These are phyloP conservation scores for Russula sp. DNA, from an alignment of 768 basidiomycete species.

Conservation along the genomic window DNA sequence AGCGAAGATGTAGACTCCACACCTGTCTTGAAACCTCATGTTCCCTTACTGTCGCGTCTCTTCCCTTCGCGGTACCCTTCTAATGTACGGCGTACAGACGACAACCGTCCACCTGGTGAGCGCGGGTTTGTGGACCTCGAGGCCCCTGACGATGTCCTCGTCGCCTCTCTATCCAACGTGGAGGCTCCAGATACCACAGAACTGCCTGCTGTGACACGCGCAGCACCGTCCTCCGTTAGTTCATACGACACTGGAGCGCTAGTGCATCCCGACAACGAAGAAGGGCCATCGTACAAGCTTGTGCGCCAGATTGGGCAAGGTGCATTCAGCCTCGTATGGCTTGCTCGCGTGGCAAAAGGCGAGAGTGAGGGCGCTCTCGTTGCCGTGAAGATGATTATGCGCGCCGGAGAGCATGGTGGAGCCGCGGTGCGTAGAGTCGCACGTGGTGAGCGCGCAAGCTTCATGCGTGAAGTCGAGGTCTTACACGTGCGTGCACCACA, in stretches of 20 bases:
- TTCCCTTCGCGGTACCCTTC: constrained; percentile 23
- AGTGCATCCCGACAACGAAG: constrained; percentile 13
- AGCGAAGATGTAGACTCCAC: constrained; percentile 7
- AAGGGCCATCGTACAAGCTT: constrained; percentile 37
- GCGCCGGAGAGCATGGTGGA: background rate
- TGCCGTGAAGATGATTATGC: constrained; percentile 27
- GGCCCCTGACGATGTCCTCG: constrained; percentile 9
- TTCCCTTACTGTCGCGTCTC: constrained; percentile 19
- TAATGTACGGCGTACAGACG: constrained; percentile 7
- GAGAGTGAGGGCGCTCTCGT: constrained; percentile 25
- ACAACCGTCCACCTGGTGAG: background rate
- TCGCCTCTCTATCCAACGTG: background rate
- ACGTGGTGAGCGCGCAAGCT: constrained; percentile 22
- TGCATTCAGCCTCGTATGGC: constrained; percentile 72
- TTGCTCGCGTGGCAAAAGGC: constrained; percentile 43
- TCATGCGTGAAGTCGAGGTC: constrained; percentile 22
- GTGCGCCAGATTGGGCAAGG: constrained; percentile 58
- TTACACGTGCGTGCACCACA: constrained; percentile 11
- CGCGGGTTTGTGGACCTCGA: constrained; percentile 20
- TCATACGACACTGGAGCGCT: constrained; percentile 5
- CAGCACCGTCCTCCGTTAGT: background rate
- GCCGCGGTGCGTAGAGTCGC: background rate
- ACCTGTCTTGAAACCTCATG: constrained; percentile 8
- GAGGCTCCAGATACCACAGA: background rate
- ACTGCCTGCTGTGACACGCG: background rate